These are phyloP conservation scores for Gentiana dahurica DNA, from an alignment of 257 asterid species.

Conservation along the genomic window DNA sequence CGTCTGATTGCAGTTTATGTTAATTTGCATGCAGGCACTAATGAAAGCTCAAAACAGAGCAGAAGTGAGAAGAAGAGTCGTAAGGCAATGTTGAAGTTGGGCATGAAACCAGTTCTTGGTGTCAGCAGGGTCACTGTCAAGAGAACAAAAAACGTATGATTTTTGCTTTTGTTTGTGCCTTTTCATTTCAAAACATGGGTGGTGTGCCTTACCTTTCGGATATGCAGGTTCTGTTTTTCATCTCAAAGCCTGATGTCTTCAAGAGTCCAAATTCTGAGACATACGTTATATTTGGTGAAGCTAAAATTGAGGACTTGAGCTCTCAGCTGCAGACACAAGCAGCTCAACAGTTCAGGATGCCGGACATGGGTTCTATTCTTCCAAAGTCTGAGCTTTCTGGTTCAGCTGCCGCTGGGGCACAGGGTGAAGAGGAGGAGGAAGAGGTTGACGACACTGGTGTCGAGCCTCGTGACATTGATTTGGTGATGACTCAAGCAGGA, in stretches of 20 bases:
- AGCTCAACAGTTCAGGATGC: slow-evolving; percentile 85
- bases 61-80: slow-evolving; percentile 96
- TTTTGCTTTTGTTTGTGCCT: neutral
- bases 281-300: slow-evolving; percentile 81
- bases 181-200: neutral
- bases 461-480: slow-evolving; percentile 67
- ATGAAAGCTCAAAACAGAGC: slow-evolving; percentile 75
- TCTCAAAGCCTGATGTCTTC: slow-evolving; percentile 87
- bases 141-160: slow-evolving; percentile 64
- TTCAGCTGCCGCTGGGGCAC: slow-evolving; percentile 22
- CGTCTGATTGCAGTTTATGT: neutral
- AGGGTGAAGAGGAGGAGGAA: slow-evolving; percentile 60
- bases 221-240: slow-evolving; percentile 62
- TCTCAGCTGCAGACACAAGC: slow-evolving; percentile 96
- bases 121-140: slow-evolving; percentile 84
- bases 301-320: slow-evolving; percentile 87
- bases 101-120: slow-evolving; percentile 77
- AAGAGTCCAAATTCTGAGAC: slow-evolving; percentile 86
- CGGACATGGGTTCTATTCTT: slow-evolving; percentile 56
- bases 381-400: slow-evolving; percentile 44
- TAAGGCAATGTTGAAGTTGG: slow-evolving; percentile 92
- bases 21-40: slow-evolving; percentile 27
- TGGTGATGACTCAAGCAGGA: slow-evolving; percentile 92
- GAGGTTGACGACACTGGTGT: slow-evolving; percentile 67
- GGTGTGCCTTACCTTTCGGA: neutral